Evolutionary conservation across 202 grass and related monocot genomes (phyloP).

Genomic region (Hordeum pubiflorum): DNA sequence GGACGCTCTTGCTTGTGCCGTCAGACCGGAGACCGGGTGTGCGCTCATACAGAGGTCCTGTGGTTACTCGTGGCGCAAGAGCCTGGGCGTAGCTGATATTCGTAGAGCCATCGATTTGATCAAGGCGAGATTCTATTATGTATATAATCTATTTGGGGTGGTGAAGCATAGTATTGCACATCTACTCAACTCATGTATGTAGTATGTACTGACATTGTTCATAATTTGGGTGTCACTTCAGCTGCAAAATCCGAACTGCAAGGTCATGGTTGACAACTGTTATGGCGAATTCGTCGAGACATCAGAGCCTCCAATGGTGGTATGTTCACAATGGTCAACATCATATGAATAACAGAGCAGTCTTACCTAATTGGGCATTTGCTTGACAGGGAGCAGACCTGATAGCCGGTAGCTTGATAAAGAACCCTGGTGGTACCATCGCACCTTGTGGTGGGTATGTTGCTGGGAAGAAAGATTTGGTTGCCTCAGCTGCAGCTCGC

Average conservation of each 20-base stretch:
- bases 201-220: background rate
- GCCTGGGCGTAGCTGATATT: slow-evolving; percentile 61
- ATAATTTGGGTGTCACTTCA: slow-evolving; percentile 16
- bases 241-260: slow-evolving; percentile 74
- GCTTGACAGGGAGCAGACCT: slow-evolving; percentile 66
- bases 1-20: slow-evolving; percentile 46
- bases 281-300: slow-evolving; percentile 96
- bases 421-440: slow-evolving; percentile 89
- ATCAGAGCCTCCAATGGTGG: slow-evolving; percentile 76
- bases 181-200: background rate
- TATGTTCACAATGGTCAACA: slow-evolving; percentile 20
- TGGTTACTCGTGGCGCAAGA: slow-evolving; percentile 78
- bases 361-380: slow-evolving; percentile 21
- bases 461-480: slow-evolving; percentile 69
- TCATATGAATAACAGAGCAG: background rate
- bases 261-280: slow-evolving; percentile 96
- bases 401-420: slow-evolving; percentile 91
- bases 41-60: slow-evolving; percentile 88
- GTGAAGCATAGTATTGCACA: background rate
- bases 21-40: slow-evolving; percentile 66
- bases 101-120: slow-evolving; percentile 53
- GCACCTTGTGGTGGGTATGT: slow-evolving; percentile 85
- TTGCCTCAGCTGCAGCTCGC: slow-evolving; percentile 63
- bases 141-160: background rate
- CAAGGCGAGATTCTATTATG: slow-evolving; percentile 32